Base-by-base conservation (phyloP, 148 eudicot species). In the Selenicereus undatus region DNA sequence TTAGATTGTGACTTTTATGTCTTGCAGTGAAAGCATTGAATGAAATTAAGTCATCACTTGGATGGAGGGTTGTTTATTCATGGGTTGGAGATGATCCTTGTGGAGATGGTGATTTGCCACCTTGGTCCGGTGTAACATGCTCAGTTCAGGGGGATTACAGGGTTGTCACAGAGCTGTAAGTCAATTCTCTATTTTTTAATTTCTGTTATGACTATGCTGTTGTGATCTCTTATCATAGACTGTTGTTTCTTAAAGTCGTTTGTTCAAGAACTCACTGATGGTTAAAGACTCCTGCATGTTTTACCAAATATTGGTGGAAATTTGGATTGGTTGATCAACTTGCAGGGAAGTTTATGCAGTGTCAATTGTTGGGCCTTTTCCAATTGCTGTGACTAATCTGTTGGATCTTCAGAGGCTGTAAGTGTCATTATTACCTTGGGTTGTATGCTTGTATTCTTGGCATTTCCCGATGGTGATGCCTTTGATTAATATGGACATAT, bases 11-110 rank as follows among this genome's bases (percentile, higher is more conserved):
- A 66, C 64, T 42, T 54, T 12, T 74, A 43, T 77, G 39, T 50
- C 75, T 76, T 76, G 80, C 84, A 92, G 98, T 91, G 81, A 92
- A 94, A 91, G 98, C 97, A 36, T 81, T 93, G 84, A 96, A 96
- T 86, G 99, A 96, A 89, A 96, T 96, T 52, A 96, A 93, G 86
- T 91, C 99, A 45, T 96, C 98, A 22, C 91, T 96, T 77, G 98
- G 99, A 79, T 96, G 99, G 99, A 90, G 99, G 83, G 99, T 96
- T 81, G 99, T 96, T 48, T 96, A 96, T 86, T 91, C 97, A 3
- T 96, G 99, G 99, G 97, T 96, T 56, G 99, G 98, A 75, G 99
- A 96, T 81, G 99, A 96, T 89, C 99, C 99, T 75, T 96, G 99
- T 86, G 99, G 99, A 85, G 99, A 96, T 82, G 98, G 94, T 73